phyloP scores from a whole-genome alignment of 805 yeast genomes.

The Wickerhamiella australiensis region DNA sequence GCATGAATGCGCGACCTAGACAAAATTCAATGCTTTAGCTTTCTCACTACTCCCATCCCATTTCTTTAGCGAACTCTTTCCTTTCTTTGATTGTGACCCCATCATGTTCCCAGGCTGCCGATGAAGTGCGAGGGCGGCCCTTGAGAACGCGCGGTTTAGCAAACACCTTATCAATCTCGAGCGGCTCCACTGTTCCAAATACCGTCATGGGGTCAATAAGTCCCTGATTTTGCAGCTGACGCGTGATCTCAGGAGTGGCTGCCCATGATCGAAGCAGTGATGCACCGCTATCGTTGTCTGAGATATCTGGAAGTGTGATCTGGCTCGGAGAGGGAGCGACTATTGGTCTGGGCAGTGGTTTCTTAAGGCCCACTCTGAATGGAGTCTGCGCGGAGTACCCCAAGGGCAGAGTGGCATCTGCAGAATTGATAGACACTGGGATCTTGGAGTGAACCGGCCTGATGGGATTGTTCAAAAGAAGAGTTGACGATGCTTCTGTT shows the following conservation, averaged over 20 bases:
- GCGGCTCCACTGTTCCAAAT: constrained; percentile 63
- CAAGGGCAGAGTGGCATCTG: constrained; percentile 3
- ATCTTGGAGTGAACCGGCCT: neutral
- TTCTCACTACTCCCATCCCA: constrained; percentile 28
- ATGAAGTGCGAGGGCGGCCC: constrained; percentile 35
- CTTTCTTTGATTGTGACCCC: constrained; percentile 37
- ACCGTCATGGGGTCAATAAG: constrained; percentile 51
- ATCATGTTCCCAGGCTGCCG: constrained; percentile 40
- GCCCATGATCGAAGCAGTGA: constrained; percentile 50
- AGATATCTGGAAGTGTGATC: constrained; percentile 27
- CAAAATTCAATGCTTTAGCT: neutral
- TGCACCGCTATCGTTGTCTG: constrained; percentile 43
- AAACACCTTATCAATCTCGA: constrained; percentile 22
- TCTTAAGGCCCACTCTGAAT: constrained; percentile 5
- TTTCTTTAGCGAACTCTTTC: constrained; percentile 36
- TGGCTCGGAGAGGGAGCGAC: constrained; percentile 7
- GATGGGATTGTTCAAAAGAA: neutral
- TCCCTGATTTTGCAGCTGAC: constrained; percentile 37
- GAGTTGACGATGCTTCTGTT: neutral
- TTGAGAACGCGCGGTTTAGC: constrained; percentile 39
- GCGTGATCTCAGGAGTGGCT: constrained; percentile 42
- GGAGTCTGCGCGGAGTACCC: constrained; percentile 5
- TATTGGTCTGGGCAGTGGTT: neutral
- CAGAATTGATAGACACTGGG: neutral
- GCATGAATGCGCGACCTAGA: neutral